phyloP scores from a whole-genome alignment of 495 filamentous ascomycete species.

The Astrothelium subdiscretum region DNA sequence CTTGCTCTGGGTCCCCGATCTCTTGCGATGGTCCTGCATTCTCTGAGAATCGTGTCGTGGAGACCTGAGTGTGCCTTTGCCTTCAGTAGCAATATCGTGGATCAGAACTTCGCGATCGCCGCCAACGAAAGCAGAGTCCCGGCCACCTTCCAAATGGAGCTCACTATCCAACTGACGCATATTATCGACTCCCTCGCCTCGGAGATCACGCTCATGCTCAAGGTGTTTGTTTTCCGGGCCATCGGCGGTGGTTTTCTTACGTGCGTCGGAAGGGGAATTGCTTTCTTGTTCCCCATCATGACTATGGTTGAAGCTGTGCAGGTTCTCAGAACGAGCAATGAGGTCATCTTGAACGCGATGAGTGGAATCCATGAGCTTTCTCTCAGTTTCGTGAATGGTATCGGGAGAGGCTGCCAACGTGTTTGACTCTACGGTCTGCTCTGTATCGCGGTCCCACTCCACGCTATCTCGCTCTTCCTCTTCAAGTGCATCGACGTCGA shows the following conservation, averaged over 20 bases:
- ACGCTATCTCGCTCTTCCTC: constrained; percentile 39
- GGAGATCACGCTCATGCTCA: constrained; percentile 62
- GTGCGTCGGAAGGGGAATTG: constrained; percentile 49
- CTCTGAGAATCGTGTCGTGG: background rate
- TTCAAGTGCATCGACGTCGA: constrained; percentile 80
- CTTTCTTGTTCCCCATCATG: constrained; percentile 55
- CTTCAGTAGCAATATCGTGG: constrained; percentile 44
- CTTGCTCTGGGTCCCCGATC: constrained; percentile 5
- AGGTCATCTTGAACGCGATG: constrained; percentile 51
- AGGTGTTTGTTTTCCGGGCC: constrained; percentile 50
- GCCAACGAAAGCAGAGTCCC: constrained; percentile 54
- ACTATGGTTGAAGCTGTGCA: constrained; percentile 79
- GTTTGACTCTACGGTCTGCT: background rate
- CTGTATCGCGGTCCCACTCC: constrained; percentile 22
- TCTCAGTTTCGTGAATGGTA: constrained; percentile 32
- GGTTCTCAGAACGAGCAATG: constrained; percentile 45
- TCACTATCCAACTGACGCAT: constrained; percentile 47
- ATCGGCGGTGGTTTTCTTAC: constrained; percentile 50
- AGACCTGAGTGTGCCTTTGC: constrained; percentile 37
- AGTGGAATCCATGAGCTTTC: constrained; percentile 43
- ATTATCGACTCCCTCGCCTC: constrained; percentile 62
- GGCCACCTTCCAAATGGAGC: constrained; percentile 35
- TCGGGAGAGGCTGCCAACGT: background rate
- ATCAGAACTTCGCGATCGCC: constrained; percentile 55
- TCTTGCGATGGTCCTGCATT: background rate